Evolutionary conservation across 257 asterid species (phyloP).

Genomic region (Salvia miltiorrhiza): DNA sequence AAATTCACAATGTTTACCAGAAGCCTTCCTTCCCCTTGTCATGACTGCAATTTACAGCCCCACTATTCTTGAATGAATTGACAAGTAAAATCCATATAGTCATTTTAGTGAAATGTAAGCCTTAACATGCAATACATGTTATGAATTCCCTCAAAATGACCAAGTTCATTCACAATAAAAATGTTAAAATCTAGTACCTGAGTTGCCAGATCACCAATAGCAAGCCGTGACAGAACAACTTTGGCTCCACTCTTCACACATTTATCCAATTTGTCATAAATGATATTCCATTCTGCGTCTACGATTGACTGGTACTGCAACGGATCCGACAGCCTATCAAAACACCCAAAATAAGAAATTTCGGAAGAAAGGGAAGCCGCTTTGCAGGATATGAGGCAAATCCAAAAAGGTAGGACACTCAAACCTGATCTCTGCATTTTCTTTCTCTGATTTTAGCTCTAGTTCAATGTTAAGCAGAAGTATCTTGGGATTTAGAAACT

Average conservation of each 20-base stretch:
- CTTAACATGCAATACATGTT: background rate
- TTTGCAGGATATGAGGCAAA: conserved; percentile 1
- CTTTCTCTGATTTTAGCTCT: conserved; percentile 98
- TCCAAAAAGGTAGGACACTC: conserved; percentile 14
- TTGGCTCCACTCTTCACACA: conserved; percentile 92
- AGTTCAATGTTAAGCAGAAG: conserved; percentile 87
- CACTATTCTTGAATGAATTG: background rate
- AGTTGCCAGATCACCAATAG: conserved; percentile 91
- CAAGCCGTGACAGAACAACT: conserved; percentile 84
- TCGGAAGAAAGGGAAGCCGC: conserved; percentile 5
- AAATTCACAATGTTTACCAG: background rate
- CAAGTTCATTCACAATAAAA: background rate
- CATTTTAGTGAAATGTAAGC: background rate
- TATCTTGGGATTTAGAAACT: conserved; percentile 71
- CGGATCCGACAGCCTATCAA: conserved; percentile 78
- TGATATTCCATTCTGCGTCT: conserved; percentile 96
- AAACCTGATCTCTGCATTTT: conserved; percentile 98
- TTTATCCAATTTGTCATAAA: conserved; percentile 85
- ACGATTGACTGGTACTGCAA: conserved; percentile 90
- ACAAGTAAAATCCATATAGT: background rate
- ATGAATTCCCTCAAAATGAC: background rate
- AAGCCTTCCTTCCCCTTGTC: background rate
- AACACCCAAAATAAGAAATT: conserved; percentile 17
- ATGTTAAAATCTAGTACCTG: conserved; percentile 44
- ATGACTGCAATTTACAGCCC: background rate